Evolutionary conservation across 1,284 basidiomycete genomes (phyloP).

Genomic region (Hymenochaete sp.): DNA sequence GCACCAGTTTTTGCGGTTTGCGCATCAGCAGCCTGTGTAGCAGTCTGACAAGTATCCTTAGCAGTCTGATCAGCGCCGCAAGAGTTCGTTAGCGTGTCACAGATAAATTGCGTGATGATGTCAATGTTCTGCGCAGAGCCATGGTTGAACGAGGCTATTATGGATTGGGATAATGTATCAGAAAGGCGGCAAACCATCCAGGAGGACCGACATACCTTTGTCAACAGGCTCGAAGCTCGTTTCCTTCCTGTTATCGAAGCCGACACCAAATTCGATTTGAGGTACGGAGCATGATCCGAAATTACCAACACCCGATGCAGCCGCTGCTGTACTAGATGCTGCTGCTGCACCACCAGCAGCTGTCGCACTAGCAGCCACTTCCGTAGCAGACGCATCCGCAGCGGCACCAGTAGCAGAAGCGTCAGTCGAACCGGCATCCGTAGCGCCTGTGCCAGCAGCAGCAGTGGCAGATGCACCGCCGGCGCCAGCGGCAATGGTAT

Average conservation of each 20-base stretch:
- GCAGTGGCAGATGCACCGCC: slow-evolving; percentile 7
- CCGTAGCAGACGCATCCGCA: slow-evolving; percentile 19
- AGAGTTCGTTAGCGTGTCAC: slow-evolving; percentile 41
- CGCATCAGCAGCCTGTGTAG: slow-evolving; percentile 34
- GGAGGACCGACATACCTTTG: slow-evolving; percentile 26
- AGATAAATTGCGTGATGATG: slow-evolving; percentile 49
- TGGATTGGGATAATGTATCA: slow-evolving; percentile 14
- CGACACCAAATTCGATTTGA: slow-evolving; percentile 50
- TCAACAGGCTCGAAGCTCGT: slow-evolving; percentile 44
- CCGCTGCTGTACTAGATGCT: slow-evolving; percentile 21
- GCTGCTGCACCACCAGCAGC: slow-evolving; percentile 17
- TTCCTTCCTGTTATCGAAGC: slow-evolving; percentile 51
- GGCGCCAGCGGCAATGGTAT: slow-evolving; percentile 23
- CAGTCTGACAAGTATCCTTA: slow-evolving; percentile 37
- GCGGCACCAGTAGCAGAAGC: slow-evolving; percentile 16
- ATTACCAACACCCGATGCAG: slow-evolving; percentile 30
- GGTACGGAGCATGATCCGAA: slow-evolving; percentile 50
- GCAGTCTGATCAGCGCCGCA: slow-evolving; percentile 45
- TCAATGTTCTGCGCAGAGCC: slow-evolving; percentile 44
- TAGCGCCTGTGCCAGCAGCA: slow-evolving; percentile 18
- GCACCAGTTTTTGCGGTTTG: slow-evolving; percentile 38
- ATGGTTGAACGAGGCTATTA: slow-evolving; percentile 39
- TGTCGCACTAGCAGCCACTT: not conserved
- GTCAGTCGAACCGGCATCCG: slow-evolving; percentile 16
- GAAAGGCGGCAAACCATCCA: not conserved